Evolutionary conservation across 2,329 filamentous ascomycete species (phyloP).

Genomic region (Fusarium subglutinans): DNA sequence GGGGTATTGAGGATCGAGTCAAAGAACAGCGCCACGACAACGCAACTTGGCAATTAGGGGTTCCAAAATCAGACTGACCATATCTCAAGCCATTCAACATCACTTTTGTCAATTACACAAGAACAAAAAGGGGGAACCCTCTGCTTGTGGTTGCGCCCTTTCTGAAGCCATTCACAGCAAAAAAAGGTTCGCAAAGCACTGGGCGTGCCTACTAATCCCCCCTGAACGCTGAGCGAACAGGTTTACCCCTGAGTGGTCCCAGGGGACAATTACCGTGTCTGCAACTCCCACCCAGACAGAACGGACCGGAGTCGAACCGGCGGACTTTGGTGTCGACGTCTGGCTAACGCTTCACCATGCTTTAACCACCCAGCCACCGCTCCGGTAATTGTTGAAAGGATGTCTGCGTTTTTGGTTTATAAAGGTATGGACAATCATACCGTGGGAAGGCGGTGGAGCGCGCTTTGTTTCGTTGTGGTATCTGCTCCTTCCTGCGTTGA

Average conservation of each 20-base stretch:
- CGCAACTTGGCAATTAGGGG: fast-evolving
- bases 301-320: conserved; percentile 1
- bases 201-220: conserved; percentile 19
- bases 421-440: neutral
- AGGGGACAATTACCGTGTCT: neutral
- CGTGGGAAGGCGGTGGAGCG: neutral
- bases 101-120: fast-evolving
- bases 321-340: neutral
- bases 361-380: conserved; percentile 12
- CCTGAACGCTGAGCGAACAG: conserved; percentile 4
- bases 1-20: neutral
- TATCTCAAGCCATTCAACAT: neutral
- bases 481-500: neutral
- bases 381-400: neutral
- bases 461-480: neutral
- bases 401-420: neutral
- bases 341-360: neutral
- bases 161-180: neutral
- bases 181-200: conserved; percentile 24
- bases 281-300: neutral
- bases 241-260: neutral
- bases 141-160: fast-evolving
- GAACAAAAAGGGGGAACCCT: neutral
- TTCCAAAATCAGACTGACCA: fast-evolving
- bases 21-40: neutral